Conservation (phyloP, 768 basidiomycete genomes). For the Russula virescens region DNA sequence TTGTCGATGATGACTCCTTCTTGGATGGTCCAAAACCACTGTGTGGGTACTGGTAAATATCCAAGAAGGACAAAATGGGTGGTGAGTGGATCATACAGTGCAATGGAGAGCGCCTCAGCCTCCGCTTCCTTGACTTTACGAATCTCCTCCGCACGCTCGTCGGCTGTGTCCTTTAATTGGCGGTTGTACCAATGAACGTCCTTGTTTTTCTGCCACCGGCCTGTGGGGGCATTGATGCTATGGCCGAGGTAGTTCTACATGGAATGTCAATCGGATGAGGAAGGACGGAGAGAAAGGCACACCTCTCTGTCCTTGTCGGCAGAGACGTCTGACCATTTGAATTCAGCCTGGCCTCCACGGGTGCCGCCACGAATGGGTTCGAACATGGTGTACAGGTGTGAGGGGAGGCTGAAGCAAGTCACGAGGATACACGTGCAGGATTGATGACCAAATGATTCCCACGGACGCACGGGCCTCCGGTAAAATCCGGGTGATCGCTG, state of each 20-base stretch:
- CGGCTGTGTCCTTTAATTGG: conserved; percentile 41
- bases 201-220: conserved; percentile 96
- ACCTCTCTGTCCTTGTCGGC: conserved; percentile 94
- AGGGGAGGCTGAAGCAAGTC: too few species aligned
- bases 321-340: conserved; percentile 87
- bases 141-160: conserved; percentile 66
- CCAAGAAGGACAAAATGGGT: not conserved
- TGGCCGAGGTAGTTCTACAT: conserved; percentile 89
- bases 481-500: conserved; percentile 17
- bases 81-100: conserved; percentile 47
- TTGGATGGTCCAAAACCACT: conserved; percentile 69
- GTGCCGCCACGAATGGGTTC: conserved; percentile 87
- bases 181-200: conserved; percentile 95
- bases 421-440: too few species aligned
- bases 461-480: conserved; percentile 19
- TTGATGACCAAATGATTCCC: not conserved
- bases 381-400: conserved; percentile 45
- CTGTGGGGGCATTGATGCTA: conserved; percentile 90
- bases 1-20: conserved; percentile 21
- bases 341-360: conserved; percentile 84
- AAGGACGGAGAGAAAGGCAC: conserved; percentile 14
- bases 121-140: conserved; percentile 79
- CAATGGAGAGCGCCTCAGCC: conserved; percentile 78
- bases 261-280: not conserved
- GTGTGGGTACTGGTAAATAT: conserved; percentile 7